phyloP scores from a whole-genome alignment of 2,329 filamentous ascomycete genomes.

The Colletotrichum caudatum region DNA sequence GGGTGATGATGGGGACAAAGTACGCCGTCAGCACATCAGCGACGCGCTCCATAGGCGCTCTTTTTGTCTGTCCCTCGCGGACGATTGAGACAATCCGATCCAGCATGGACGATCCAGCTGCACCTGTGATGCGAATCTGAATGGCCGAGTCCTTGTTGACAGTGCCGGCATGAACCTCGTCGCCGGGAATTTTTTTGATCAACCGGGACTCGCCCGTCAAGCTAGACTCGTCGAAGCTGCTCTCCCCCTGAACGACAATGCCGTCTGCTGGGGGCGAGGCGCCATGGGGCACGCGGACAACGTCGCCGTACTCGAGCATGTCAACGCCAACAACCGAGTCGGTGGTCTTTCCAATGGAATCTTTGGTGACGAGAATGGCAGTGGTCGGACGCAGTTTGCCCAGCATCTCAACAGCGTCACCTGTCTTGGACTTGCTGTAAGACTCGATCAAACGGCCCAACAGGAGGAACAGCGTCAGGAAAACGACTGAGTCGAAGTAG shows the following conservation, averaged over 20 bases:
- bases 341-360: slow-evolving; percentile 51
- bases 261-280: slow-evolving; percentile 89
- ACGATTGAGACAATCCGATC: slow-evolving; percentile 84
- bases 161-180: slow-evolving; percentile 78
- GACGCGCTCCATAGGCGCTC: slow-evolving; percentile 80
- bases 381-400: slow-evolving; percentile 82
- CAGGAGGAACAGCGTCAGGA: slow-evolving; percentile 89
- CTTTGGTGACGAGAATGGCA: slow-evolving; percentile 74
- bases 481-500: slow-evolving; percentile 95
- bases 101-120: slow-evolving; percentile 78
- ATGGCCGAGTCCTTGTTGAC: slow-evolving; percentile 77
- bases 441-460: slow-evolving; percentile 81
- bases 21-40: slow-evolving; percentile 80
- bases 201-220: slow-evolving; percentile 82
- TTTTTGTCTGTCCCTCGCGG: slow-evolving; percentile 80
- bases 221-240: slow-evolving; percentile 88
- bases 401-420: slow-evolving; percentile 84
- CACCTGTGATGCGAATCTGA: slow-evolving; percentile 72
- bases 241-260: slow-evolving; percentile 69
- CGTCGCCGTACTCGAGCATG: slow-evolving; percentile 79
- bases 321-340: slow-evolving; percentile 68
- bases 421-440: slow-evolving; percentile 91
- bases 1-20: slow-evolving; percentile 79
- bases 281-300: slow-evolving; percentile 81
- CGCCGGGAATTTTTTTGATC: slow-evolving; percentile 72